phyloP scores from a whole-genome alignment of 371 early-diverging fungal genomes.

The Mucor velutinosus region DNA sequence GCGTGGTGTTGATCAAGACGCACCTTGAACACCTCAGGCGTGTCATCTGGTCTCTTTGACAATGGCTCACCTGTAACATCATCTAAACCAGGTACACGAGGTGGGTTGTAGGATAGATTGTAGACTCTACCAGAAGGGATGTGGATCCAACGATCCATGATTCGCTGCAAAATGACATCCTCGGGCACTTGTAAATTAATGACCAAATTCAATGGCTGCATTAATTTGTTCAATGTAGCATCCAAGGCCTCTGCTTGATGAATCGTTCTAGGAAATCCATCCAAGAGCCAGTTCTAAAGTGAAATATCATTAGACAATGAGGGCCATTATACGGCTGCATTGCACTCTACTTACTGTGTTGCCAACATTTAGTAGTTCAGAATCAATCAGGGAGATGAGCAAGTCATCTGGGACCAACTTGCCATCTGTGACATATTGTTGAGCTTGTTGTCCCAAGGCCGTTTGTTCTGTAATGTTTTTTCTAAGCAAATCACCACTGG shows the following conservation, averaged over 20 bases:
- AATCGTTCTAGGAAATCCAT: conserved; percentile 96
- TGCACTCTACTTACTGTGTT: conserved; percentile 35
- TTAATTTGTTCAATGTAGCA: conserved; percentile 50
- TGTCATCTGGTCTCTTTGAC: conserved; percentile 91
- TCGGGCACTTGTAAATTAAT: conserved; percentile 92
- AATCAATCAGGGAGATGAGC: conserved; percentile 74
- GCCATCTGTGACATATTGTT: conserved; percentile 57
- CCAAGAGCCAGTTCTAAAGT: conserved; percentile 80
- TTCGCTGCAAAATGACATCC: conserved; percentile 87
- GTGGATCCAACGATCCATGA: conserved; percentile 94
- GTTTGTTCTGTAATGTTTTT: conserved; percentile 74
- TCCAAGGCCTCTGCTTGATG: conserved; percentile 87
- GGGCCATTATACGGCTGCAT: not conserved
- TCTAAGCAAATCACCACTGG: conserved; percentile 87
- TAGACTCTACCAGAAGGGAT: conserved; percentile 93
- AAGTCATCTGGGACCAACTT: conserved; percentile 78
- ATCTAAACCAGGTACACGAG: conserved; percentile 79
- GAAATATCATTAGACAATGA: not conserved
- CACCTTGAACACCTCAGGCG: conserved; percentile 78
- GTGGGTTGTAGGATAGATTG: conserved; percentile 93
- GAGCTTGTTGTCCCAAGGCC: conserved; percentile 66
- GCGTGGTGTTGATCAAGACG: conserved; percentile 79
- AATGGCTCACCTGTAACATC: conserved; percentile 93
- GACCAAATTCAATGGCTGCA: conserved; percentile 80
- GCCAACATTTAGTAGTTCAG: conserved; percentile 60